These are phyloP conservation scores for Pichia sp. DNA, from an alignment of 1,139 yeast species.

Conservation along the genomic window DNA sequence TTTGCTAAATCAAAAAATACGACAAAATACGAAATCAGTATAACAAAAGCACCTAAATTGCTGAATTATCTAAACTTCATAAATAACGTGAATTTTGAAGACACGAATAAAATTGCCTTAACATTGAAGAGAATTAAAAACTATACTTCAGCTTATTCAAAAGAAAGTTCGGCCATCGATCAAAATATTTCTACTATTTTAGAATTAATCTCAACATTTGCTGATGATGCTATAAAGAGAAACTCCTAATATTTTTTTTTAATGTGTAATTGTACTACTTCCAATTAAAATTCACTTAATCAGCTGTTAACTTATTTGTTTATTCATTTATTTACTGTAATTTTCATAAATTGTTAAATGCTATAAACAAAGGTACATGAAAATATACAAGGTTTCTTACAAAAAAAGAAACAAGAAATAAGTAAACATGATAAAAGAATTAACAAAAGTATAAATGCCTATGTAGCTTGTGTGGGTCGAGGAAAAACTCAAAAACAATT, in stretches of 20 bases:
- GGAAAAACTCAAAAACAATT: not conserved
- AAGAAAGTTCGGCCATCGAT: not conserved
- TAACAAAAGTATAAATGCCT: too few species aligned
- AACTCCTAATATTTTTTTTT: not conserved
- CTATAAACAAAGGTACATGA: not conserved
- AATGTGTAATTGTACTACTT: too few species aligned
- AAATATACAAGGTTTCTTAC: not conserved
- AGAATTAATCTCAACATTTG: conserved; percentile 4
- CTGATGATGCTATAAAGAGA: not conserved
- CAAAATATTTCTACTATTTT: conserved; percentile 1
- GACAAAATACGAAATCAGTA: conserved; percentile 3
- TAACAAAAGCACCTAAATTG: conserved; percentile 36
- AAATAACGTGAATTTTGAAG: conserved; percentile 34
- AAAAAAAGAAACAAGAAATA: not conserved
- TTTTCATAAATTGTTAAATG: not conserved
- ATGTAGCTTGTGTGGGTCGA: too few species aligned
- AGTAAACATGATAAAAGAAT: not conserved
- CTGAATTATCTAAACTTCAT: conserved; percentile 51
- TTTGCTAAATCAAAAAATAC: not conserved
- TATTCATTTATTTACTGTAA: not conserved
- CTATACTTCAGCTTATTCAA: not conserved
- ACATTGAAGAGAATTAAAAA: conserved; percentile 1
- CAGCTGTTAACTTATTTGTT: not conserved
- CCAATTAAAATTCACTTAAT: too few species aligned
- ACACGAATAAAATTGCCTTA: not conserved